Percentiles rank a stretch among this genome's conserved stretches.
phyloP scores from a whole-genome alignment of 192 early-diverging fungal species.

The Podila epigama region DNA sequence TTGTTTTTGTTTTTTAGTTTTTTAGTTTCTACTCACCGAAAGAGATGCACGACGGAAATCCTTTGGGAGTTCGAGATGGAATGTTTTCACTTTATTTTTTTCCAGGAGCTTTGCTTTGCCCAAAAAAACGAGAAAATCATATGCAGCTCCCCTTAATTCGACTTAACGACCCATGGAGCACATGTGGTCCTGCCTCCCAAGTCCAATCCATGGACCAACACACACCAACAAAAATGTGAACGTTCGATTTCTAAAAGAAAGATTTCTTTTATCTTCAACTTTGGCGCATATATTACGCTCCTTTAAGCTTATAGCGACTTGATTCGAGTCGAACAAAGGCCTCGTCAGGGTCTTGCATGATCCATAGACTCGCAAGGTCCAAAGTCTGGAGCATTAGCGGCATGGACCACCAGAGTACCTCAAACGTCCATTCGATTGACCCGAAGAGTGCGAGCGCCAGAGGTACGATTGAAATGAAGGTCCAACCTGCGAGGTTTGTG shows the following conservation, averaged over 20 bases:
- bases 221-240: too few species aligned
- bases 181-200: too few species aligned
- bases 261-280: not conserved
- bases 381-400: conserved; percentile 41
- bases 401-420: conserved; percentile 49
- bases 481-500: conserved; percentile 15
- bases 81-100: too few species aligned
- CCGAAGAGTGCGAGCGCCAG: conserved; percentile 14
- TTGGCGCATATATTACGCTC: not conserved
- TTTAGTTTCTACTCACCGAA: too few species aligned
- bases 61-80: too few species aligned
- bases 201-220: too few species aligned
- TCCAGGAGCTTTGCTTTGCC: too few species aligned
- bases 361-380: conserved; percentile 34
- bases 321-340: conserved; percentile 25
- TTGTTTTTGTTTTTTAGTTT: too few species aligned
- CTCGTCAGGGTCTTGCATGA: conserved; percentile 41
- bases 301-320: conserved; percentile 42
- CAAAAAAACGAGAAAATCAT: too few species aligned
- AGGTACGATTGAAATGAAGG: conserved; percentile 17
- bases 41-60: too few species aligned
- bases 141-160: too few species aligned
- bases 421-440: conserved; percentile 27
- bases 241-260: not conserved
- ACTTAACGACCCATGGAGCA: too few species aligned